Percentiles rank a stretch among this genome's conserved stretches.
Conservation (phyloP, 208 protist species). For the Crithidia thermophila region DNA sequence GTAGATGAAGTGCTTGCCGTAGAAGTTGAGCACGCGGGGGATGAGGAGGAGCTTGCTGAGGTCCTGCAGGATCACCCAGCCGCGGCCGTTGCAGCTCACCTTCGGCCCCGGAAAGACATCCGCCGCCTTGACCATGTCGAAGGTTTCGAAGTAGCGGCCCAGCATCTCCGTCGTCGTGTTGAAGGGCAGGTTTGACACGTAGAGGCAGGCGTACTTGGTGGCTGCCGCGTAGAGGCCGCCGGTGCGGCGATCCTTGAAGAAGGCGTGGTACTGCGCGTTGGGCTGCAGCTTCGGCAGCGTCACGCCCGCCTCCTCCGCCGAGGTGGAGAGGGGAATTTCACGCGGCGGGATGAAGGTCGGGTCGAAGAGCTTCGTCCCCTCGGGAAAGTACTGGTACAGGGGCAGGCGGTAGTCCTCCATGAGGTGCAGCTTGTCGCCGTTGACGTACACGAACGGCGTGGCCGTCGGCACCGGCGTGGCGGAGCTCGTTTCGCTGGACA, state of each 20-base stretch:
- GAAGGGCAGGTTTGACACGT: conserved; percentile 70
- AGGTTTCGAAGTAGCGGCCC: conserved; percentile 72
- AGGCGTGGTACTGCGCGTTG: conserved; percentile 69
- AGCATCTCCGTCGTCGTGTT: conserved; percentile 77
- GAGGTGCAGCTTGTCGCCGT: conserved; percentile 59
- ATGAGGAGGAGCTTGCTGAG: conserved; percentile 52
- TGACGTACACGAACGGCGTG: conserved; percentile 69
- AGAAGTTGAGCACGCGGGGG: conserved; percentile 68
- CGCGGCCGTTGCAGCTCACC: conserved; percentile 60
- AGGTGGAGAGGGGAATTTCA: conserved; percentile 57
- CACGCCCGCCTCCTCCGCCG: conserved; percentile 51
- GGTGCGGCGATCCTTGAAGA: conserved; percentile 48
- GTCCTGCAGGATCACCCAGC: conserved; percentile 78
- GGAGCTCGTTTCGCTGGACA: conserved; percentile 26
- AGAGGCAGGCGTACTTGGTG: conserved; percentile 57
- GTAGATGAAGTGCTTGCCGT: conserved; percentile 64
- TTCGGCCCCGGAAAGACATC: conserved; percentile 53
- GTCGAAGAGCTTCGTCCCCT: conserved; percentile 72
- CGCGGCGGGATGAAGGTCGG: conserved; percentile 52
- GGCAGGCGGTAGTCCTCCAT: conserved; percentile 76
- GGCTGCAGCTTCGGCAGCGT: conserved; percentile 72
- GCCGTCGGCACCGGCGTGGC: conserved; percentile 16
- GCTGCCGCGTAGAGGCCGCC: conserved; percentile 35
- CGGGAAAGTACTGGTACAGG: conserved; percentile 63
- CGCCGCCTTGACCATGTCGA: conserved; percentile 73